phyloP scores from a whole-genome alignment of 2,329 filamentous ascomycete genomes.

The Capronia americana region DNA sequence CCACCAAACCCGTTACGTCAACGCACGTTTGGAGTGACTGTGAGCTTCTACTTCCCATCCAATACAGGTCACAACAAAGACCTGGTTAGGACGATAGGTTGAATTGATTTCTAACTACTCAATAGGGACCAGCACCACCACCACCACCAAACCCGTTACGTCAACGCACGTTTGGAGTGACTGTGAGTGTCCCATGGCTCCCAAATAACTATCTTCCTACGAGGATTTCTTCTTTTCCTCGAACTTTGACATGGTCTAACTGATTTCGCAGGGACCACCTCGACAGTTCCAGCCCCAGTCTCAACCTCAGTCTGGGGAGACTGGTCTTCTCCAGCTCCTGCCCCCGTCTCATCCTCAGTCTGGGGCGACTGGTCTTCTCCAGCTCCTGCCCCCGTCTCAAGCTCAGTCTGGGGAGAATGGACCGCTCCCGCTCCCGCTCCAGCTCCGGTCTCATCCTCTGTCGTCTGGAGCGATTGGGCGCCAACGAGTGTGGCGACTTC shows the following conservation, averaged over 20 bases:
- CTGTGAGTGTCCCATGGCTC: neutral
- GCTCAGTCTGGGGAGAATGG: conserved; percentile 20
- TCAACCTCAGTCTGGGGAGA: neutral
- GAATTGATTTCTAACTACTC: no score
- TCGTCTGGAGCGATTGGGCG: conserved; percentile 15
- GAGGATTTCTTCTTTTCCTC: neutral
- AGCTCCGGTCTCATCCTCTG: conserved; percentile 9
- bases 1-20: neutral
- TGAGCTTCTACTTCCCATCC: no score
- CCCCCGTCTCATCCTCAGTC: conserved; percentile 5
- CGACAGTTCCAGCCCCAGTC: conserved; percentile 19
- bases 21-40: conserved; percentile 26
- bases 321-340: conserved; percentile 16
- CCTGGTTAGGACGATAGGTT: no score
- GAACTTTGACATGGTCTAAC: conserved; percentile 35
- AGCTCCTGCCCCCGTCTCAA: conserved; percentile 12
- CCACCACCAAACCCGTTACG: neutral
- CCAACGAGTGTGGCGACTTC: conserved; percentile 10
- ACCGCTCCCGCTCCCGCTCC: conserved; percentile 21
- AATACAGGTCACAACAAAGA: no score
- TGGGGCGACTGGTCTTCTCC: conserved; percentile 15
- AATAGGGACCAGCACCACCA: neutral
- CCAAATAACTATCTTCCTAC: neutral
- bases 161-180: conserved; percentile 26
- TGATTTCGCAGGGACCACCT: conserved; percentile 23